phyloP scores from a whole-genome alignment of 176 grass and related monocot species.

The Elymus sibiricus region DNA sequence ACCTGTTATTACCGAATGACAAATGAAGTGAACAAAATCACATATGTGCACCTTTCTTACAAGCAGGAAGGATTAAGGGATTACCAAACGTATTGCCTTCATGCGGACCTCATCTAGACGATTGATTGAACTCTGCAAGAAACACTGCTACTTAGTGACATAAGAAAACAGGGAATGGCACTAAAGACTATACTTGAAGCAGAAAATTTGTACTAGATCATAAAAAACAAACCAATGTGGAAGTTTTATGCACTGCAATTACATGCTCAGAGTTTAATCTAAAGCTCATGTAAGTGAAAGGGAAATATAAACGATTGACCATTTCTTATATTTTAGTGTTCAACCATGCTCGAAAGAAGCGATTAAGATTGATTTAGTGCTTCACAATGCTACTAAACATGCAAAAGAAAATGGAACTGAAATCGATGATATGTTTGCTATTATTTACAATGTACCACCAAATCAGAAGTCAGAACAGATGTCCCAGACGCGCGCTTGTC shows the following conservation, averaged over 20 bases:
- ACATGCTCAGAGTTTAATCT: constrained; percentile 4
- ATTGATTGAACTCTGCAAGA: constrained; percentile 80
- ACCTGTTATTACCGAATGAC: constrained; percentile 48
- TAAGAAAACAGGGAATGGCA: constrained; percentile 4
- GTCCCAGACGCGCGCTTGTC: not conserved
- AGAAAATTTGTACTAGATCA: constrained; percentile 4
- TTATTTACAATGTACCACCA: not conserved
- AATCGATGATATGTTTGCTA: not conserved
- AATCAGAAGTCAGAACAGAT: constrained; percentile 9
- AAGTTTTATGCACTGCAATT: constrained; percentile 17
- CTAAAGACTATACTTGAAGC: constrained; percentile 20
- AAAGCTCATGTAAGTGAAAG: not conserved
- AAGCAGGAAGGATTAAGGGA: constrained; percentile 9
- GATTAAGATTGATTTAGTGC: not conserved
- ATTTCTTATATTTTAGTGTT: constrained; percentile 4
- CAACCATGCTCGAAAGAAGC: not conserved
- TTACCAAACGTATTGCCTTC: constrained; percentile 99
- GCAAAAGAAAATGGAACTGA: not conserved
- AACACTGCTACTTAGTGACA: constrained; percentile 34
- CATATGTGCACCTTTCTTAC: not conserved
- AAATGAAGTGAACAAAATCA: constrained; percentile 31
- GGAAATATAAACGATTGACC: not conserved
- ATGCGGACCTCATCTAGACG: constrained; percentile 78
- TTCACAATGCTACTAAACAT: constrained; percentile 2
- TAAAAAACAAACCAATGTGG: not conserved